phyloP scores from a whole-genome alignment of 305 asterid genomes.

The Solanum hybrid region DNA sequence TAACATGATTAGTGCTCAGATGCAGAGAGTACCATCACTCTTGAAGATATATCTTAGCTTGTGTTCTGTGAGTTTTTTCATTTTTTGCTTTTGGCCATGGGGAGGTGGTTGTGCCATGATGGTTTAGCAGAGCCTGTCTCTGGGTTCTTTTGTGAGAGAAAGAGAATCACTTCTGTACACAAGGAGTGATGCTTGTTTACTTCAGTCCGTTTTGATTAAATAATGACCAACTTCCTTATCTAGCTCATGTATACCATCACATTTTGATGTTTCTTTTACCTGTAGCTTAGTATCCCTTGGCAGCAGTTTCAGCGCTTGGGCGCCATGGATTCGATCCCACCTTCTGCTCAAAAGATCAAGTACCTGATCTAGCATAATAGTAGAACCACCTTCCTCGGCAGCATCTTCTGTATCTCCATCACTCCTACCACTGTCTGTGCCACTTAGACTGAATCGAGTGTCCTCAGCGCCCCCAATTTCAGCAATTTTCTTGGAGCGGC shows the following conservation, averaged over 20 bases:
- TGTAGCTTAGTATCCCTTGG: constrained; percentile 91
- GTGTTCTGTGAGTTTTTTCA: not conserved
- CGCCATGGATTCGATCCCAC: constrained; percentile 97
- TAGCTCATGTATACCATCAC: not conserved
- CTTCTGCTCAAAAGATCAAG: constrained; percentile 83
- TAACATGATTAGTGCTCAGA: not conserved
- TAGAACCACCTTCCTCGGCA: constrained; percentile 56
- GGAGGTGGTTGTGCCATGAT: not conserved
- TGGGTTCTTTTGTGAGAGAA: not conserved
- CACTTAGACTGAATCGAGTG: constrained; percentile 61
- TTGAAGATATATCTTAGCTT: not conserved
- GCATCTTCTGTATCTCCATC: constrained; percentile 70
- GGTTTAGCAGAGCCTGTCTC: not conserved
- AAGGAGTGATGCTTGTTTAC: not conserved
- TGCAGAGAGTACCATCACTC: not conserved
- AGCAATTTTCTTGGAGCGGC: constrained; percentile 63
- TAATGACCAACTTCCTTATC: not conserved
- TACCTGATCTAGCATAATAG: constrained; percentile 85
- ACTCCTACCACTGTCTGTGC: constrained; percentile 92
- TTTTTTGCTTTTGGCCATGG: not conserved
- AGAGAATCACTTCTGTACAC: not conserved
- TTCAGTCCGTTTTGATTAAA: not conserved
- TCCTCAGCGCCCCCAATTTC: constrained; percentile 83
- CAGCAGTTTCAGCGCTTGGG: constrained; percentile 82
- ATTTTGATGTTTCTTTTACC: constrained; percentile 29